Base-by-base conservation (phyloP, 2,329 filamentous ascomycete species). In the Colletotrichum horii region DNA sequence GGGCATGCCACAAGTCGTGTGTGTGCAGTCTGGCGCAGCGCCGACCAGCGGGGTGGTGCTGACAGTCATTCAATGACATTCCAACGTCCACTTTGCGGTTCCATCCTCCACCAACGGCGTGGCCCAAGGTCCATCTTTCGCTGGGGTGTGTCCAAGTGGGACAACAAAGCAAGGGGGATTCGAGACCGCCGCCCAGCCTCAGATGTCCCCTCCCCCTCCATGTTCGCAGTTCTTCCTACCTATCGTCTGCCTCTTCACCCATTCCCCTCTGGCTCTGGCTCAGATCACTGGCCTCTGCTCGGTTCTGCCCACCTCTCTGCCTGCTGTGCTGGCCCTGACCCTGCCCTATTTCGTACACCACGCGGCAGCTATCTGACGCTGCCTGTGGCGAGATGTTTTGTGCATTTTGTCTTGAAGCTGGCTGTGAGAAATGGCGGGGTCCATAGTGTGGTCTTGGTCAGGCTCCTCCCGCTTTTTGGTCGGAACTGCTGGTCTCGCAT, bases 31-130 rank as follows among this genome's bases (percentile, higher is more conserved):
- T 22, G 56, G 56, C 56, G 43, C n/a, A 48, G 43, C n/a, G 43
- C 69, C 32, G 16, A 48, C 69, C 36, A 60, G 55, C 36, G 36
- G 70, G 60, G 65, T 24, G 30, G 55, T 64, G 71, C 56, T 70
- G 71, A 70, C 66, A 36, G 66, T 43, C 69, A 62, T 62, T 55
- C 55, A 75, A 62, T 72, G 73, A 75, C 73, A 72, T 64, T 73
- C 65, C 43, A 55, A 56, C 48, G 32, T 48, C 69, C 43, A 62
- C 69, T 64, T 52, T 56, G 43, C 64, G 70, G 69, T 16, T 64
- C 69, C 38, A n/a, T 48, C 61, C 34, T 72, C 8, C 19, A n/a
- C 65, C n/a, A 55, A 16, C 22, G 36, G 56, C 14, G 36, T 43
- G 70, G 19, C 56, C 70, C 70, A 69, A 56, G 30, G n/a, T 61